Percentiles rank a stretch among this genome's conserved stretches.
These are phyloP conservation scores for Corynascus novoguineensis DNA, from an alignment of 495 filamentous ascomycete species.

Conservation along the genomic window DNA sequence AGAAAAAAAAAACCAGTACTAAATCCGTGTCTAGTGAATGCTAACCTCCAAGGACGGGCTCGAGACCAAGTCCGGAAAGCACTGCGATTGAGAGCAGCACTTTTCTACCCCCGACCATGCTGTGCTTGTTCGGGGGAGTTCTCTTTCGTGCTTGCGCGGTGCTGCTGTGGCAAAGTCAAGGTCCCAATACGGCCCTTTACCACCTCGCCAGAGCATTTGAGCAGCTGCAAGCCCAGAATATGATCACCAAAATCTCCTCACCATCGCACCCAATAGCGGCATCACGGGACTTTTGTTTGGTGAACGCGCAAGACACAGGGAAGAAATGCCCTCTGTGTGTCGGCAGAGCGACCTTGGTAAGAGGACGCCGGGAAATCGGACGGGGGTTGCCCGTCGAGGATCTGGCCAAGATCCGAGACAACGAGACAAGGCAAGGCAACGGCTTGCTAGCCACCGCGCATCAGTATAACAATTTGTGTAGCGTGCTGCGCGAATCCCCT, in stretches of 20 bases:
- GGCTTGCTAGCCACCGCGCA: slow-evolving; percentile 9
- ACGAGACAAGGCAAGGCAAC: slow-evolving; percentile 2
- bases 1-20: too few relatives aligned
- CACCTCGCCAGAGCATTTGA: slow-evolving; percentile 15
- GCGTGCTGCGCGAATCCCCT: slow-evolving; percentile 13
- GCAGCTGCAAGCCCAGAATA: not conserved
- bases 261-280: slow-evolving; percentile 20
- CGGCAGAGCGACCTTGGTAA: not conserved
- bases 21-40: not conserved
- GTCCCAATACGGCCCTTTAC: slow-evolving; percentile 11
- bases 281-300: not conserved
- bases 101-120: slow-evolving; percentile 27
- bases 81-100: slow-evolving; percentile 32
- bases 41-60: slow-evolving; percentile 26
- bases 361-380: slow-evolving; percentile 14
- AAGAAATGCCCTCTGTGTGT: slow-evolving; percentile 3
- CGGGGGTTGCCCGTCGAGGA: slow-evolving; percentile 10
- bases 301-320: not conserved
- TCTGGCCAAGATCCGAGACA: slow-evolving; percentile 18
- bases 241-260: slow-evolving; percentile 16
- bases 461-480: slow-evolving; percentile 19
- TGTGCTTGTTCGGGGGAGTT: slow-evolving; percentile 10
- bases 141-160: slow-evolving; percentile 7
- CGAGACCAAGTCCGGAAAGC: slow-evolving; percentile 24
- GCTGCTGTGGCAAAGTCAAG: not conserved